A percentile compares a stretch with the other conserved stretches of the same genome.
phyloP scores from a whole-genome alignment of 495 filamentous ascomycete genomes.

The Penicillium bovifimosum region DNA sequence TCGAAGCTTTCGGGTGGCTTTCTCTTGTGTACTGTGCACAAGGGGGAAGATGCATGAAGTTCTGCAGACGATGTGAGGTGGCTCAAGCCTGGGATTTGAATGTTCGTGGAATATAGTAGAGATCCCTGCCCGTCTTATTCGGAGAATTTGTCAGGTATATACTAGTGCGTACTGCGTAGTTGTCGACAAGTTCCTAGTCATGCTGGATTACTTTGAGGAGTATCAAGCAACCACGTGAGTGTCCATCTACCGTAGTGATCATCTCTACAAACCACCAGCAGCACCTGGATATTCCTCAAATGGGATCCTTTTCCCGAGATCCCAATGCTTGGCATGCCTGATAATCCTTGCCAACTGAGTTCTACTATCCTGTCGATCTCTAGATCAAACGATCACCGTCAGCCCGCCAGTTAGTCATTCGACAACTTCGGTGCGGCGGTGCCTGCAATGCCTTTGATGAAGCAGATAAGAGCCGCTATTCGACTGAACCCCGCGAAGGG shows the following conservation, averaged over 20 bases:
- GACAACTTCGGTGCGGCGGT: not conserved
- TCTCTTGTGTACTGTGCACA: not conserved
- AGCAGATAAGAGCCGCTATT: not conserved
- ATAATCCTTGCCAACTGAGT: not conserved
- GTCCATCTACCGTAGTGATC: not conserved
- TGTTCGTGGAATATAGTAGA: not conserved
- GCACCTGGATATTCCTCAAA: too few relatives aligned
- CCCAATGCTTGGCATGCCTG: not conserved
- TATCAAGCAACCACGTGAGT: not conserved
- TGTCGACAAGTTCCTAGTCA: too few relatives aligned
- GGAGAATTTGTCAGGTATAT: not conserved
- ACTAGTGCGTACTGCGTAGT: too few relatives aligned
- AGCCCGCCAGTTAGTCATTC: slow-evolving; percentile 2
- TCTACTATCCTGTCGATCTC: not conserved
- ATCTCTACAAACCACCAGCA: too few relatives aligned
- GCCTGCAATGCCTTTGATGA: not conserved
- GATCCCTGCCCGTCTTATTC: not conserved
- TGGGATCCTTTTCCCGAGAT: too few relatives aligned
- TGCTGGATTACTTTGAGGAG: not conserved
- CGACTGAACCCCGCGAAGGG: slow-evolving; percentile 5
- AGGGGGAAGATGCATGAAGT: not conserved
- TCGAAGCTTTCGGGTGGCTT: slow-evolving; percentile 14
- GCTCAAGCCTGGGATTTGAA: not conserved
- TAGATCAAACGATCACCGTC: not conserved
- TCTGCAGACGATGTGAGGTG: not conserved